Conservation (phyloP, 2,329 filamentous ascomycete species). For the Davidsoniella virescens region DNA sequence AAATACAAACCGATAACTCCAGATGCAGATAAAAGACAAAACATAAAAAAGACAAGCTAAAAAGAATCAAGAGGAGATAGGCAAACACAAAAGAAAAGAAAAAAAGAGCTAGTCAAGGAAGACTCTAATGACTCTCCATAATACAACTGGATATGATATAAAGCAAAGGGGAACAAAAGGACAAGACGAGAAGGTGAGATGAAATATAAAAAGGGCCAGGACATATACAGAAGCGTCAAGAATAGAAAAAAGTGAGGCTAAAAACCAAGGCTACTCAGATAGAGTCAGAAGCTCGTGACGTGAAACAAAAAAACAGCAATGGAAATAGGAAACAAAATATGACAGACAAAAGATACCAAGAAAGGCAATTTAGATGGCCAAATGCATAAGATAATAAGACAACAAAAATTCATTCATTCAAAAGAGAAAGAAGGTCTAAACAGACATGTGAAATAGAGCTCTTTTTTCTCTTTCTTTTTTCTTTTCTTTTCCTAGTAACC, state of each 20-base stretch:
- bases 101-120: background rate
- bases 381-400: background rate
- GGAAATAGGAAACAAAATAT: background rate
- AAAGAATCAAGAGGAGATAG: too few species aligned
- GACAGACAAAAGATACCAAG: background rate
- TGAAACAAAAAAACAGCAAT: conserved; percentile 3
- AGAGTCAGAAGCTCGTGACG: background rate
- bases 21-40: conserved; percentile 2
- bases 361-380: background rate
- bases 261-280: background rate
- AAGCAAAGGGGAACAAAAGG: background rate
- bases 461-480: too few species aligned
- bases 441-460: too few species aligned
- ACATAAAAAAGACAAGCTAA: background rate
- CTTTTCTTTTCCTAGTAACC: too few species aligned
- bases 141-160: too few species aligned
- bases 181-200: background rate
- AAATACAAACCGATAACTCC: background rate
- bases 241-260: background rate
- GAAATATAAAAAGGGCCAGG: background rate
- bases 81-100: conserved; percentile 1
- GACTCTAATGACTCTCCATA: too few species aligned
- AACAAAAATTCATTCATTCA: background rate
- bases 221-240: conserved; percentile 2
- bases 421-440: too few species aligned